These are phyloP conservation scores for Penicillium hesseltinei DNA, from an alignment of 2,329 filamentous ascomycete genomes.

Conservation along the genomic window DNA sequence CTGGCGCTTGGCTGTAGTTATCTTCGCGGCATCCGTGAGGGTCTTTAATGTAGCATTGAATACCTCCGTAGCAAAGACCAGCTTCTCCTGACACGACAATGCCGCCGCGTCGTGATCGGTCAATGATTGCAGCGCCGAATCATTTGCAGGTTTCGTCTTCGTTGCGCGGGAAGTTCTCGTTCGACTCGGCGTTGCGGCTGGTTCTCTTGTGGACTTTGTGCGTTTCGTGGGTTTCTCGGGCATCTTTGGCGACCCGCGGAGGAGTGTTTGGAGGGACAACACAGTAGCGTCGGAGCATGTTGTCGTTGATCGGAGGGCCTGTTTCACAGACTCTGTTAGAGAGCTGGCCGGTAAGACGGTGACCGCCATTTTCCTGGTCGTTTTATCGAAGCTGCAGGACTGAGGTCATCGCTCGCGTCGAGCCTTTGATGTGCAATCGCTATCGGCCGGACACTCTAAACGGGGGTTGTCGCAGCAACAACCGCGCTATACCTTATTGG, in stretches of 20 bases:
- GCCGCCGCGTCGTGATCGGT: conserved; percentile 27
- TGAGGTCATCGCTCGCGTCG: conserved; percentile 16
- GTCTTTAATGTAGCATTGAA: conserved; percentile 47
- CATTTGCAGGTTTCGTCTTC: conserved; percentile 28
- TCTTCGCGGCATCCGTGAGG: conserved; percentile 41
- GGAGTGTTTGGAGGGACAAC: conserved; percentile 40
- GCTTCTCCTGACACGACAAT: conserved; percentile 39
- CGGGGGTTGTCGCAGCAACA: conserved; percentile 35
- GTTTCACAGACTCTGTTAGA: conserved; percentile 50
- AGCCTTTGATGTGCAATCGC: conserved; percentile 23
- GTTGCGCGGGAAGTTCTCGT: conserved; percentile 25
- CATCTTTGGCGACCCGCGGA: conserved; percentile 30
- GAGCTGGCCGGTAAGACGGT: conserved; percentile 32
- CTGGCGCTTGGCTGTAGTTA: conserved; percentile 16
- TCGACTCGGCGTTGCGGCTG: conserved; percentile 18
- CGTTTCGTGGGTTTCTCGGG: conserved; percentile 26
- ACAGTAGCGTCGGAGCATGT: conserved; percentile 52
- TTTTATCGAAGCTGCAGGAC: conserved; percentile 14
- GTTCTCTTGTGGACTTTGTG: conserved; percentile 26
- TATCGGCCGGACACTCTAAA: conserved; percentile 20
- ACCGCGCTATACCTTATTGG: conserved; percentile 16
- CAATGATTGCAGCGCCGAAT: conserved; percentile 25
- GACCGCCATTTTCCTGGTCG: conserved; percentile 30
- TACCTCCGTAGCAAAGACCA: conserved; percentile 46
- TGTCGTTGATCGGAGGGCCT: conserved; percentile 52